These are phyloP conservation scores for Allomyces macrogynus DNA, from an alignment of 192 early-diverging fungal genomes.

Conservation along the genomic window DNA sequence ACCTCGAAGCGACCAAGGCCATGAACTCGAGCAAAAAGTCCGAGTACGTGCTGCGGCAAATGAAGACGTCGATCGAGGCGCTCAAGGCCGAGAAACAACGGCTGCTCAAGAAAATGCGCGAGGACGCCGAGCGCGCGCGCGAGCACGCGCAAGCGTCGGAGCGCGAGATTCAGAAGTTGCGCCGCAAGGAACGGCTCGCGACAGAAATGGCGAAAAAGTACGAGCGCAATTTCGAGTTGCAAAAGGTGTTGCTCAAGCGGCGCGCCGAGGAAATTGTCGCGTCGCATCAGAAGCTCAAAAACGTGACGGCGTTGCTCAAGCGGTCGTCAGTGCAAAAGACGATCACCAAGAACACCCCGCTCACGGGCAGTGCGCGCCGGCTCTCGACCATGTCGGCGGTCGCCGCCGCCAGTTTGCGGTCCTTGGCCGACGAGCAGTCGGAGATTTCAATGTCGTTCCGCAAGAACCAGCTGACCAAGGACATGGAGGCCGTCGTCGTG, in stretches of 20 bases:
- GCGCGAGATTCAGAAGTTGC: slow-evolving; percentile 33
- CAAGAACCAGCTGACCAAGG: slow-evolving; percentile 1
- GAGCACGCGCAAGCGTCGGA: slow-evolving; percentile 33
- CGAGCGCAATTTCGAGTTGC: slow-evolving; percentile 28
- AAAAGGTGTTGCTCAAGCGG: slow-evolving; percentile 33
- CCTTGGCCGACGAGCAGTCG: neutral
- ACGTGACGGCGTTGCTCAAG: slow-evolving; percentile 25
- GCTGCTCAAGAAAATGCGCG: slow-evolving; percentile 53
- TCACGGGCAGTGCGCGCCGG: neutral
- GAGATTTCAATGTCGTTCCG: neutral
- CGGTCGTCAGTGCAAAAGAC: slow-evolving; percentile 22
- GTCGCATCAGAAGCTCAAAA: slow-evolving; percentile 17
- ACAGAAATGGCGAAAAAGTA: slow-evolving; percentile 23
- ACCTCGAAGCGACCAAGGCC: slow-evolving; percentile 24
- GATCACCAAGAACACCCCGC: slow-evolving; percentile 9
- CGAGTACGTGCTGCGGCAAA: slow-evolving; percentile 35
- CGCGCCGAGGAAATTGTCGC: slow-evolving; percentile 27
- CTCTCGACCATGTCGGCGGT: neutral
- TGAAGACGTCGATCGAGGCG: slow-evolving; percentile 44
- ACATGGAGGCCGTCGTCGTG: neutral
- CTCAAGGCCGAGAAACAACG: slow-evolving; percentile 54
- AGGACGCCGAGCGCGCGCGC: slow-evolving; percentile 36
- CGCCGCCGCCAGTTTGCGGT: neutral
- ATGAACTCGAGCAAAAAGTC: slow-evolving; percentile 26
- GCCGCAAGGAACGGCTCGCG: slow-evolving; percentile 30